Conservation (phyloP, 768 basidiomycete genomes). For the Leccinum uliginosum region DNA sequence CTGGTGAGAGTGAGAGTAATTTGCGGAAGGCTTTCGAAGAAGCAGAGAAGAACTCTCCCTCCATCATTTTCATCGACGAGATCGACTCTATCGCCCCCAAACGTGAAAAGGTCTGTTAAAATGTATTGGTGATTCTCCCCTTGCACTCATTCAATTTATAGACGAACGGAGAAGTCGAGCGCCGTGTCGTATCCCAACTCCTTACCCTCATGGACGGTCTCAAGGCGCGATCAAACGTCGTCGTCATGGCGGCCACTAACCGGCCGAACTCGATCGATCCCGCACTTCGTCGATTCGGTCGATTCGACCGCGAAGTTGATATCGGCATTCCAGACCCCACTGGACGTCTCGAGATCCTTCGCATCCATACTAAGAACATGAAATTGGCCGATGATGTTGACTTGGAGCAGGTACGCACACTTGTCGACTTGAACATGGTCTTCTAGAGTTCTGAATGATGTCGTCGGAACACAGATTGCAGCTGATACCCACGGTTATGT, state of each 20-base stretch:
- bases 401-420: slow-evolving; percentile 70
- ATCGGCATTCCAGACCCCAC: slow-evolving; percentile 99
- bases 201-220: slow-evolving; percentile 99
- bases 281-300: slow-evolving; percentile 96
- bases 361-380: slow-evolving; percentile 99
- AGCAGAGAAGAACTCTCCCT: slow-evolving; percentile 98
- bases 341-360: slow-evolving; percentile 96
- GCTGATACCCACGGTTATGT: slow-evolving; percentile 99
- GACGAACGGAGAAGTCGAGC: slow-evolving; percentile 99
- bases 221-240: slow-evolving; percentile 97
- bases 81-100: slow-evolving; percentile 99
- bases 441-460: slow-evolving; percentile 5
- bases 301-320: slow-evolving; percentile 99
- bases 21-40: slow-evolving; percentile 98
- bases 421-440: background rate
- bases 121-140: background rate
- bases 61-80: slow-evolving; percentile 99
- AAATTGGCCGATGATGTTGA: slow-evolving; percentile 96
- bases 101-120: slow-evolving; percentile 82
- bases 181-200: slow-evolving; percentile 97
- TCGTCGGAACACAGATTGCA: slow-evolving; percentile 63
- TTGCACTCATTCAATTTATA: slow-evolving; percentile 26
- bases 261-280: slow-evolving; percentile 99
- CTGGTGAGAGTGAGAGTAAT: slow-evolving; percentile 97
- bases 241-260: slow-evolving; percentile 99